Evolutionary conservation across 345 rosid species (phyloP).

Genomic region (Syzygium jambos): DNA sequence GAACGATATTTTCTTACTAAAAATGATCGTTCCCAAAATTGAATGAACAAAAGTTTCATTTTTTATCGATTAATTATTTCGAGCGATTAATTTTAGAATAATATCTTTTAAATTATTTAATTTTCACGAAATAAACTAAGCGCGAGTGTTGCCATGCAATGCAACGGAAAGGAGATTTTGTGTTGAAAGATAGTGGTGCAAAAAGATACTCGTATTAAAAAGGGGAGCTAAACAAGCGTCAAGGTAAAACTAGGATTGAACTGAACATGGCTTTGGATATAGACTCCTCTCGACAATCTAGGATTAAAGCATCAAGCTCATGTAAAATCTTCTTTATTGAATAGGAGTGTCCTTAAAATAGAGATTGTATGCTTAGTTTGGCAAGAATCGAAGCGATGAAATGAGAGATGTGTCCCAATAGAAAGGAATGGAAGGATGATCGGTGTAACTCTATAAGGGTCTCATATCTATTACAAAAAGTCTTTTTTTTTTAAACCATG

Average conservation of each 20-base stretch:
- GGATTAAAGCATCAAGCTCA: not conserved
- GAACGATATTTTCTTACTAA: too few species aligned
- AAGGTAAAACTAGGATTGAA: not conserved
- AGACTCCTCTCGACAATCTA: not conserved
- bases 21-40: too few species aligned
- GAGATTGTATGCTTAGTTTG: not conserved
- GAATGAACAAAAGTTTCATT: too few species aligned
- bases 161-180: not conserved
- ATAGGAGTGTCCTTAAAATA: not conserved
- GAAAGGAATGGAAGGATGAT: not conserved
- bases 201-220: not conserved
- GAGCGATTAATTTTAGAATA: too few species aligned
- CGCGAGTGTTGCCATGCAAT: not conserved
- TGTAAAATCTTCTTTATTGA: not conserved
- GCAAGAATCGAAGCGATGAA: not conserved
- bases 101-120: too few species aligned
- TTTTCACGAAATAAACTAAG: too few species aligned
- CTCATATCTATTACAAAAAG: not conserved
- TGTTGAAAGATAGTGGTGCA: not conserved
- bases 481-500: not conserved
- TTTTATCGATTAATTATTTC: too few species aligned
- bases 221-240: not conserved
- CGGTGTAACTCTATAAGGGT: not conserved
- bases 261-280: not conserved
- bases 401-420: not conserved